These are phyloP conservation scores for Pseudogymnoascus sp. DNA, from an alignment of 2,329 filamentous ascomycete genomes.

Conservation along the genomic window DNA sequence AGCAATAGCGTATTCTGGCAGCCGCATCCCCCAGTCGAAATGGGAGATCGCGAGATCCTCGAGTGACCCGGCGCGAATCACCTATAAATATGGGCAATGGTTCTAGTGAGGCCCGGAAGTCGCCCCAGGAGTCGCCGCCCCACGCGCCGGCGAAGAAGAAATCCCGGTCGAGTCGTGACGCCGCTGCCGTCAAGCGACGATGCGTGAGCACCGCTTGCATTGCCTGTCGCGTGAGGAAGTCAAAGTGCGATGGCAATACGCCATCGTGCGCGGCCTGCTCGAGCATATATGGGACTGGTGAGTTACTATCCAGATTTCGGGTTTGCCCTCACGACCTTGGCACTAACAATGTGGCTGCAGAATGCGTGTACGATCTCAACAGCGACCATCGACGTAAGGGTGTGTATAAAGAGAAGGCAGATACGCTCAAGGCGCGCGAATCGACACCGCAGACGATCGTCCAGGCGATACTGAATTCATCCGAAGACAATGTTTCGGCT, in stretches of 20 bases:
- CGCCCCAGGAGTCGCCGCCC: too few relatives aligned
- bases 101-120: neutral
- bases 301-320: conserved; percentile 12
- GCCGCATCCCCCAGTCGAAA: neutral
- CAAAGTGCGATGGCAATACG: conserved; percentile 84
- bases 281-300: conserved; percentile 72
- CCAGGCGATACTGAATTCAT: conserved; percentile 83
- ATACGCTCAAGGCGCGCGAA: conserved; percentile 76
- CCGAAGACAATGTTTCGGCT: conserved; percentile 74
- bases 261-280: conserved; percentile 93
- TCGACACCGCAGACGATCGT: conserved; percentile 85
- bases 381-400: conserved; percentile 94
- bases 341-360: conserved; percentile 23
- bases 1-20: neutral
- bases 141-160: conserved; percentile 14
- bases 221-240: conserved; percentile 70
- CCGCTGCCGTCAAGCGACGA: conserved; percentile 48
- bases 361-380: conserved; percentile 91
- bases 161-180: conserved; percentile 26
- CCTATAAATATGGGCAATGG: neutral
- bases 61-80: conserved; percentile 2
- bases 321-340: neutral
- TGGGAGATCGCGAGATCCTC: conserved; percentile 5
- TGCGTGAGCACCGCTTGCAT: conserved; percentile 79
- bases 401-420: conserved; percentile 89